phyloP scores from a whole-genome alignment of 768 basidiomycete genomes.

The Mycena vulgaris region DNA sequence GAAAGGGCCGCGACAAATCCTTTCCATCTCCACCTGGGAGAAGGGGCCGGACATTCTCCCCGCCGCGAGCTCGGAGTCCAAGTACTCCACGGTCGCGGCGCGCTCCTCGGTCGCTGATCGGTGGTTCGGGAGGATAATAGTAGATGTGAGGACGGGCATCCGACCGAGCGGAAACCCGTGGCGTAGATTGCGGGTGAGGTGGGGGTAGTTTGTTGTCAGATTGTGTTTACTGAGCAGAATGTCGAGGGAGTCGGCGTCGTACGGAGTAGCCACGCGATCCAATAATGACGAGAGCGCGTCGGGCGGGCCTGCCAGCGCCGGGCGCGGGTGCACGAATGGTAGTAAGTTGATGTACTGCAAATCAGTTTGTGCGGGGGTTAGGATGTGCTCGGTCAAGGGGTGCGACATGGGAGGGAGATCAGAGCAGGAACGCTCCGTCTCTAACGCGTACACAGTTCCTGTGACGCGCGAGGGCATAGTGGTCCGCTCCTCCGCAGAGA shows the following conservation, averaged over 20 bases:
- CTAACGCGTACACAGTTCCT: constrained; percentile 1
- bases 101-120: constrained; percentile 23
- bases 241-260: constrained; percentile 13
- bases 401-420: neutral
- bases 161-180: constrained; percentile 52
- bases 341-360: neutral
- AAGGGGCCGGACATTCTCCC: constrained; percentile 41
- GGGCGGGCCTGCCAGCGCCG: neutral
- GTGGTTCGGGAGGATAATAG: constrained; percentile 35
- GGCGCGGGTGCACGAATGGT: neutral
- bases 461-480: constrained; percentile 24
- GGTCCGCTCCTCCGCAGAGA: constrained; percentile 33
- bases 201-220: constrained; percentile 46
- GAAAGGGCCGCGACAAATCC: constrained; percentile 46
- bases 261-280: neutral
- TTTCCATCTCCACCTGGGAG: constrained; percentile 37
- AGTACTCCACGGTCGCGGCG: constrained; percentile 29
- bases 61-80: constrained; percentile 28
- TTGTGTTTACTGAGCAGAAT: constrained; percentile 39
- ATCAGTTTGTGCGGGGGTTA: neutral
- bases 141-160: constrained; percentile 41
- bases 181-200: constrained; percentile 46
- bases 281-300: neutral
- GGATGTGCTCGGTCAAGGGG: neutral
- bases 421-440: constrained; percentile 9